Evolutionary conservation across 495 filamentous ascomycete genomes (phyloP).

Genomic region (Penicillium roqueforti): DNA sequence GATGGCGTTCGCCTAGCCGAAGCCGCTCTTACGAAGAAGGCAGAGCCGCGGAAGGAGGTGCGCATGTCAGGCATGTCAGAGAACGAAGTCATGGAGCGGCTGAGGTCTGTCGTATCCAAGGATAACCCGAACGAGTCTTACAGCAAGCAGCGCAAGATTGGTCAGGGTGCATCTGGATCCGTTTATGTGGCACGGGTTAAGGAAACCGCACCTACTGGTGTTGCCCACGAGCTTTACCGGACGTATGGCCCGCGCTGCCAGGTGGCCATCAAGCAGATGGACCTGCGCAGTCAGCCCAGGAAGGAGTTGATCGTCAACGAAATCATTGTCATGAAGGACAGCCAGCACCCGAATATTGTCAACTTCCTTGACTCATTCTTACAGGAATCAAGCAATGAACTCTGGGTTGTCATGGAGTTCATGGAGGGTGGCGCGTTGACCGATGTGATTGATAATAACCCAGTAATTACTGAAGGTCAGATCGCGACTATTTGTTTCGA

Average conservation of each 20-base stretch:
- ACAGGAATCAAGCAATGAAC: constrained; percentile 83
- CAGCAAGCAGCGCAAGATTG: constrained; percentile 98
- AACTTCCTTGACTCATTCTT: constrained; percentile 98
- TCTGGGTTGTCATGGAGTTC: constrained; percentile 99
- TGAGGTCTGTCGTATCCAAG: constrained; percentile 88
- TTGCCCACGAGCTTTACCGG: constrained; percentile 62
- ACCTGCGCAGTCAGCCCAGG: constrained; percentile 90
- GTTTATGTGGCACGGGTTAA: constrained; percentile 96
- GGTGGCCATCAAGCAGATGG: constrained; percentile 99
- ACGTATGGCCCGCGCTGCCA: constrained; percentile 68
- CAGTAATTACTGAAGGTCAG: constrained; percentile 84
- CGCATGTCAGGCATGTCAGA: constrained; percentile 98
- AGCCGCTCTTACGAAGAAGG: constrained; percentile 71
- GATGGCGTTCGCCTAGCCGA: constrained; percentile 78
- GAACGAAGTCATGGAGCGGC: constrained; percentile 90
- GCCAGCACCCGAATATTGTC: constrained; percentile 95
- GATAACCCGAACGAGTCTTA: constrained; percentile 89
- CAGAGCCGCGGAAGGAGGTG: constrained; percentile 73
- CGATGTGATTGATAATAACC: constrained; percentile 97
- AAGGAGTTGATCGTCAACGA: constrained; percentile 99
- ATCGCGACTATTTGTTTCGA: constrained; percentile 96
- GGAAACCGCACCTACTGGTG: constrained; percentile 60
- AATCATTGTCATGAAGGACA: constrained; percentile 99
- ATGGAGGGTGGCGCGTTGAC: constrained; percentile 98
- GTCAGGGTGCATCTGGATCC: constrained; percentile 94